Conservation (phyloP, 768 basidiomycete genomes). For the Hortiboletus flavorubellus region DNA sequence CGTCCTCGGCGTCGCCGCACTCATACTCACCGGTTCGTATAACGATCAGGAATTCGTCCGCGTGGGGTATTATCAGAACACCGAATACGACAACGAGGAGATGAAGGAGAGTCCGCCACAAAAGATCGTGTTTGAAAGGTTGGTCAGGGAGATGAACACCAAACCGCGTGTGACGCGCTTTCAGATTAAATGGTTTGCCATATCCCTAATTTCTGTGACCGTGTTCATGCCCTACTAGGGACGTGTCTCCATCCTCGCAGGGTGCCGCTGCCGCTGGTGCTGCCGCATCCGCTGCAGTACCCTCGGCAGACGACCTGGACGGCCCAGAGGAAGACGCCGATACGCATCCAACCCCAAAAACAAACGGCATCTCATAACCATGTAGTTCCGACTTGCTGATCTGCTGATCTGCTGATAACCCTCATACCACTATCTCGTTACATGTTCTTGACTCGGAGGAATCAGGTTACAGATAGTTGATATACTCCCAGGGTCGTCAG, state of each 20-base stretch:
- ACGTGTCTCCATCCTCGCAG: conserved; percentile 52
- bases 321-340: conserved; percentile 34
- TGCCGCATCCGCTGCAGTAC: conserved; percentile 68
- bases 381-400: neutral
- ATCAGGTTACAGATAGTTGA: conserved; percentile 17
- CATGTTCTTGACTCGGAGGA: conserved; percentile 2
- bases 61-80: conserved; percentile 99
- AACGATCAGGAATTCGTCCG: conserved; percentile 98
- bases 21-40: conserved; percentile 95
- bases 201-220: neutral
- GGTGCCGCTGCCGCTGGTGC: conserved; percentile 51
- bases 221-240: conserved; percentile 37
- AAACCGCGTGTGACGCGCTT: conserved; percentile 94
- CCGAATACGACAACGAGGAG: conserved; percentile 95
- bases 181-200: conserved; percentile 77
- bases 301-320: conserved; percentile 67
- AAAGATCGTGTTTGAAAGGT: conserved; percentile 66
- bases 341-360: conserved; percentile 12
- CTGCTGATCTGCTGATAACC: conserved; percentile 7
- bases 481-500: conserved; percentile 1
- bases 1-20: conserved; percentile 92
- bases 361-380: conserved; percentile 25
- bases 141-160: conserved; percentile 83
- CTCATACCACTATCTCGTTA: conserved; percentile 8
- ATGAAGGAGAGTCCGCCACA: conserved; percentile 75